A percentile compares a stretch with the other conserved stretches of the same genome.
Evolutionary conservation across 306 rosid genomes (phyloP).

Genomic region (Boehmeria nivea): DNA sequence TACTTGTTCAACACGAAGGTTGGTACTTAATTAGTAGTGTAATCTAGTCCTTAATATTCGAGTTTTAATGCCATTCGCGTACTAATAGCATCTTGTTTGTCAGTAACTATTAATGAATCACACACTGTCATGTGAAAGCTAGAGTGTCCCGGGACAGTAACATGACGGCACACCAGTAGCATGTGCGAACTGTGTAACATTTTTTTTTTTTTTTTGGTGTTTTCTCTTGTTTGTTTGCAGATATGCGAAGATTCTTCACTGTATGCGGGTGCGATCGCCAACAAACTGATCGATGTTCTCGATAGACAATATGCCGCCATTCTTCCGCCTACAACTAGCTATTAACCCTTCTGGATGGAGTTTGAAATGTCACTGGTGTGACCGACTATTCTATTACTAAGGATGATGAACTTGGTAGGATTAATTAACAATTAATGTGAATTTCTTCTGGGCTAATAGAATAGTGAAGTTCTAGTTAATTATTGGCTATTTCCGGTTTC

Average conservation of each 20-base stretch:
- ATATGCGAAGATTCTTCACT: constrained; percentile 27
- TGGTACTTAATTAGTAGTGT: too few relatives aligned
- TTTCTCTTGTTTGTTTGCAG: constrained; percentile 3
- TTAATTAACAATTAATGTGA: background rate
- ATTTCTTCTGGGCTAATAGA: background rate
- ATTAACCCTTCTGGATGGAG: background rate
- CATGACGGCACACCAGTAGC: background rate
- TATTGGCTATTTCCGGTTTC: background rate
- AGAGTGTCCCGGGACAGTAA: background rate
- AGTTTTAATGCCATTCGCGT: too few relatives aligned
- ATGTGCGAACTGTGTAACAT: too few relatives aligned
- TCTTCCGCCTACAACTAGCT: constrained; percentile 3
- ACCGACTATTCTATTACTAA: background rate
- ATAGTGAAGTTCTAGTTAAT: background rate
- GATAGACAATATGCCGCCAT: constrained; percentile 17
- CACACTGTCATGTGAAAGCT: background rate
- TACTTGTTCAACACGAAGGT: constrained; percentile 83
- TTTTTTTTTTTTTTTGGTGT: background rate
- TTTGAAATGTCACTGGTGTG: background rate
- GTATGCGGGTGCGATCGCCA: constrained; percentile 31
- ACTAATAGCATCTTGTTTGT: too few relatives aligned
- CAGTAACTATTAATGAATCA: background rate
- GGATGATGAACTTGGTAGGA: constrained; percentile 1
- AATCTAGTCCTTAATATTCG: too few relatives aligned
- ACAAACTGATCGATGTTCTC: constrained; percentile 28